A percentile compares a stretch with the other conserved stretches of the same genome.
These are phyloP conservation scores for Clitopilus passeckerianus DNA, from an alignment of 768 basidiomycete genomes.

Conservation along the genomic window DNA sequence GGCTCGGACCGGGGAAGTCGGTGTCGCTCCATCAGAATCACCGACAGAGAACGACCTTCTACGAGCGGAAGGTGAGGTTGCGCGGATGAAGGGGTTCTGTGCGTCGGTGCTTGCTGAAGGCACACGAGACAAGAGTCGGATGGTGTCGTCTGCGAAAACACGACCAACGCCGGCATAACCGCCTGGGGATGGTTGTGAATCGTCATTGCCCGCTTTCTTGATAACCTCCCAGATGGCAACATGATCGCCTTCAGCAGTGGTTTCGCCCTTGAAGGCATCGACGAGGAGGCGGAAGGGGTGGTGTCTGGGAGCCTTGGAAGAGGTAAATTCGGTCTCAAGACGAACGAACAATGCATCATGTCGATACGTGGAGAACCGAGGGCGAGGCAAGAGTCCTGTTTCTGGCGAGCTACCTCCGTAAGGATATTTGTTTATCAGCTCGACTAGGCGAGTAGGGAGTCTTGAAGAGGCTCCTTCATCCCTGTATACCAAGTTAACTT, in stretches of 20 bases:
- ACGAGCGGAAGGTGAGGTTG: slow-evolving; percentile 16
- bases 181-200: slow-evolving; percentile 26
- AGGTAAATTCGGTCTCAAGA: slow-evolving; percentile 49
- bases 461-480: slow-evolving; percentile 50
- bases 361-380: slow-evolving; percentile 63
- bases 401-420: slow-evolving; percentile 36
- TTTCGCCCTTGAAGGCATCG: slow-evolving; percentile 50
- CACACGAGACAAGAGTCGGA: slow-evolving; percentile 46
- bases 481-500: slow-evolving; percentile 27
- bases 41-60: slow-evolving; percentile 26
- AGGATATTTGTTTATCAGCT: slow-evolving; percentile 69
- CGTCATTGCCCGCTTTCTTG: slow-evolving; percentile 32
- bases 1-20: slow-evolving; percentile 14
- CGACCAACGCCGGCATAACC: slow-evolving; percentile 35
- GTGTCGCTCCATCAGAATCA: slow-evolving; percentile 13
- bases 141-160: slow-evolving; percentile 68
- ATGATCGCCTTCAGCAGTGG: slow-evolving; percentile 26
- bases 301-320: slow-evolving; percentile 31
- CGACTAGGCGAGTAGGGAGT: slow-evolving; percentile 66
- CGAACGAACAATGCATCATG: slow-evolving; percentile 65
- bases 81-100: slow-evolving; percentile 21
- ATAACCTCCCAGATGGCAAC: slow-evolving; percentile 51
- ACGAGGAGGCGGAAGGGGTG: slow-evolving; percentile 57
- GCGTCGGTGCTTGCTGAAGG: slow-evolving; percentile 34
- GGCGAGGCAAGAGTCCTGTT: slow-evolving; percentile 48